Evolutionary conservation across 2,329 filamentous ascomycete genomes (phyloP), one percentile per base, ranked within the genome.

Genomic region (Phaeosphaeria sp.): DNA sequence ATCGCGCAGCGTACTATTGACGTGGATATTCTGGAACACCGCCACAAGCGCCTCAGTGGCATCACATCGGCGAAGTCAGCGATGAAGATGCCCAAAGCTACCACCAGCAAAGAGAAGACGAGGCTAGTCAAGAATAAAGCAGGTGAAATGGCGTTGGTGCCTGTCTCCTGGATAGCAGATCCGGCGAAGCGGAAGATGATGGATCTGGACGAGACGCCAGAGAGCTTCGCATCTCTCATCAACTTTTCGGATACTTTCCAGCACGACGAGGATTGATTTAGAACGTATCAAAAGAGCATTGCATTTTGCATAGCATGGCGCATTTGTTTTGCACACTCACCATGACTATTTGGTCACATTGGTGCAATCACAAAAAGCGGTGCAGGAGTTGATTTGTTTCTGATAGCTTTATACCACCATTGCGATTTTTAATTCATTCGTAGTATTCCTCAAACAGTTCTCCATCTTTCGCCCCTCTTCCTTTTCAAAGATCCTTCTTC

Each of bases 1-100:
- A 89, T 96, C 8, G 95, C 92, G 11, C 90, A 97, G 71, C 90
- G 96, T 72, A 82, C 80, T 1, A 79, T 83, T 40, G 80, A 83
- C 39, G 77, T 82, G 1, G 80, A 82, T 56, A 78, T 82, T 17
- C 59, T 83, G 1, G 78, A 82, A 61, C 78, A 80, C 43, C 73
- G 78, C 1, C 78, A 82, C 55, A 72, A 71, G 15, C 70, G 77
- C 0, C 44, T 24, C 17, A 56, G 70, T n/a, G 68, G 59, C 24
- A 64, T 74, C 9, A 55, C 54, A 4, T 44, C 57, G 0, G 11
- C 30, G 1, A 24, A 30, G 2, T 62, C 61, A 17, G 27, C 55
- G 3, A 53, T 59, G 7, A 39, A 42, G 40, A 39, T 60, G n/a
- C 55, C 64, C 11, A 20, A 47, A 36, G 47, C 49, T 22, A 51